Base-by-base conservation (phyloP, 169 alveolate species). In the Perkinsus chesapeaki region DNA sequence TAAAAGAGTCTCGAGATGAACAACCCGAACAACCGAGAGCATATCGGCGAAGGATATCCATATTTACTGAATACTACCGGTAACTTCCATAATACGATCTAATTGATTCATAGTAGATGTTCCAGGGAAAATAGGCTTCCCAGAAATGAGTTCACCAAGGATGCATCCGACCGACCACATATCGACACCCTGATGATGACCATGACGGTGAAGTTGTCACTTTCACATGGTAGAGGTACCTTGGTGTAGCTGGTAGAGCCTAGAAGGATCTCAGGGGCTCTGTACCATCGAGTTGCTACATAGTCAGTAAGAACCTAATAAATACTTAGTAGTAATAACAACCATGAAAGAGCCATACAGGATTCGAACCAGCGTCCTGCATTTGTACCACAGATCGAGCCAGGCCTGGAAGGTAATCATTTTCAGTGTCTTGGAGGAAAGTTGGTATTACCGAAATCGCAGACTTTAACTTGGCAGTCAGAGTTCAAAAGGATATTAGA, bases 131-230 rank as follows among this genome's bases (percentile, higher is more conserved):
- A 98, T 96, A 10, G 99, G 99, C 48, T 98, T 98, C 3, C 99
- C 99, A 9, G 96, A 93, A 37, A 99, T 95, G 90, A 99, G 96
- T 95, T 99, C 99, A 9, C 99, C 99, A 93, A 99, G 95, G 91
- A 99, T 99, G 94, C 99, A 99, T 27, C 99, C 99, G 39, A 99
- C 96, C 19, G 99, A 98, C 99, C 99, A 99, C 99, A 99, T 98
- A 95, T 99, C 99, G 12, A 98, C 99, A 39, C 99, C 99, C 95
- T 99, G 99, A 91, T 19, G 36, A 7, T 12, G 37, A 91, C 38
- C 9, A 12, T 7, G 5, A 16, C 5, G 91, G n/a, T n/a, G n/a
- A n/a, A n/a, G n/a, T n/a, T n/a, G n/a, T n/a, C n/a, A n/a, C n/a
- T n/a, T n/a, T n/a, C n/a, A n/a, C n/a, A n/a, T n/a, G n/a, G n/a